These are phyloP conservation scores for Croton laevigatus DNA, from an alignment of 441 rosid genomes.

Conservation along the genomic window DNA sequence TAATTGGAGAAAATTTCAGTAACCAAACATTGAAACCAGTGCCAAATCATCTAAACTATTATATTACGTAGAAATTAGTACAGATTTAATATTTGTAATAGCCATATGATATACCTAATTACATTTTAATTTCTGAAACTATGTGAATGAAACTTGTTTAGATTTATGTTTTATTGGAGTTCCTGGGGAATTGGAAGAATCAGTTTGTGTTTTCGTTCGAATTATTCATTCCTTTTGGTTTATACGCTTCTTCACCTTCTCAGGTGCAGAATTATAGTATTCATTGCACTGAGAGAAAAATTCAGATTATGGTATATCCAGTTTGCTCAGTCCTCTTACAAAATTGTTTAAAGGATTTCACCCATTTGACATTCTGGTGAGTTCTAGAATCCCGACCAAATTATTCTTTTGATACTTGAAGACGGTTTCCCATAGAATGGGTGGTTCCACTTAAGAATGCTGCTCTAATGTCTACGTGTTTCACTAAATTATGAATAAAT, in stretches of 20 bases:
- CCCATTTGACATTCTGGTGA: slow-evolving; percentile 16
- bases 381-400: not conserved
- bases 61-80: not conserved
- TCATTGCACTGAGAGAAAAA: not conserved
- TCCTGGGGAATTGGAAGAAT: not conserved
- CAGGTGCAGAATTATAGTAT: slow-evolving; percentile 3
- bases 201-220: not conserved
- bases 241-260: slow-evolving; percentile 8
- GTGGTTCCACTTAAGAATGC: not conserved
- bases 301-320: slow-evolving; percentile 15
- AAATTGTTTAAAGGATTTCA: slow-evolving; percentile 14
- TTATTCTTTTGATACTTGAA: not conserved
- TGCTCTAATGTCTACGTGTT: not conserved
- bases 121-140: not conserved
- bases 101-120: not conserved
- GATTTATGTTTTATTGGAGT: not conserved
- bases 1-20: too few relatives aligned
- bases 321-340: slow-evolving; percentile 14
- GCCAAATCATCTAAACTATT: not conserved
- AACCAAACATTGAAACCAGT: not conserved
- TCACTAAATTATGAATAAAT: not conserved
- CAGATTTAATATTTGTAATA: not conserved
- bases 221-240: not conserved
- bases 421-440: not conserved
- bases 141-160: not conserved